phyloP scores from a whole-genome alignment of 257 asterid species.

The Coffea canephora region DNA sequence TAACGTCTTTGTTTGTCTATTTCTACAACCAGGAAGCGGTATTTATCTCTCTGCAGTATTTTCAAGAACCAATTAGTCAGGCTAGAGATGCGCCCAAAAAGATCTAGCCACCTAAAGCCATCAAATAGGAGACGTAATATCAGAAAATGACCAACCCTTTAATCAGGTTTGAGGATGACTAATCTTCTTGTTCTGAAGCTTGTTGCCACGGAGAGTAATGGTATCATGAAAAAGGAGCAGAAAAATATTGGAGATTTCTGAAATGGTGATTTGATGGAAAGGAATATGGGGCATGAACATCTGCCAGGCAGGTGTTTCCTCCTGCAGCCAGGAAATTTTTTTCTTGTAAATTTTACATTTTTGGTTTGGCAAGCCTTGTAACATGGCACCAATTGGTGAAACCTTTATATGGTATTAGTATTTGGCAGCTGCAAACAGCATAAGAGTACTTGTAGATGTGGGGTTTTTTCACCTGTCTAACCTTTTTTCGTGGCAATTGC shows the following conservation, averaged over 20 bases:
- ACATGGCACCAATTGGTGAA: background rate
- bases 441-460: background rate
- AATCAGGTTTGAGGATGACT: background rate
- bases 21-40: slow-evolving; percentile 68
- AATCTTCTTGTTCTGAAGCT: too few relatives aligned
- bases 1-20: background rate
- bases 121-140: background rate
- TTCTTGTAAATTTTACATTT: background rate
- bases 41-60: slow-evolving; percentile 82
- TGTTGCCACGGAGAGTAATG: background rate
- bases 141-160: background rate
- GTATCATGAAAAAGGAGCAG: background rate
- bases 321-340: background rate
- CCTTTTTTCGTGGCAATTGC: background rate
- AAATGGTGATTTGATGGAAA: background rate
- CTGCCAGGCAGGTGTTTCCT: background rate
- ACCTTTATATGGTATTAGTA: background rate
- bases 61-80: slow-evolving; percentile 75
- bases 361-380: background rate
- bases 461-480: background rate
- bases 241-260: background rate
- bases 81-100: slow-evolving; percentile 23
- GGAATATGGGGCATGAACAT: background rate
- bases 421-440: background rate
- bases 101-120: background rate